Evolutionary conservation across 441 rosid species (phyloP), one percentile per base, ranked within the genome.

Genomic region (Jatropha podagrica): DNA sequence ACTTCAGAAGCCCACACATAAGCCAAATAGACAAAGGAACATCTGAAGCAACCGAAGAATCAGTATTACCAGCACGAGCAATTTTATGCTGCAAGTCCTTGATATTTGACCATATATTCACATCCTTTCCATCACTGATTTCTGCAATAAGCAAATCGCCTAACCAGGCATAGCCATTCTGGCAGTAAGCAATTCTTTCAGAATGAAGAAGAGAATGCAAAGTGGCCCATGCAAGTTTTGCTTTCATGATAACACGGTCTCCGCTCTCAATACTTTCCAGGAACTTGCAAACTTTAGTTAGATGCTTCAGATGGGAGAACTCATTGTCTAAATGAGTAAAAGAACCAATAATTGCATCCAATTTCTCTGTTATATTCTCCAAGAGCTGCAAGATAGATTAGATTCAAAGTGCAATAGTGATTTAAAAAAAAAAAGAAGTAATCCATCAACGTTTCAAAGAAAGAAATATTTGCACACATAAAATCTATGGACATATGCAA

Each of bases 171-270:
- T 90, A 92, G 69, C 98, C 99, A 87, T 94, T 96, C 82, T 81
- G 97, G 80, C 94, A 92, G 77, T 81, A 92, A 26, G 94, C 83
- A 79, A 86, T 84, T 78, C 95, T 91, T 77, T 89, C 94, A 42
- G 98, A 96, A 83, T 96, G 99, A 81, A 96, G 95, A 83, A 96
- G 99, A 76, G 97, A 96, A 81, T 96, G 99, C 78, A 94, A 83
- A 65, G 92, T 92, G 72, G 92, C 89, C 99, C 99, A 96, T 40
- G 93, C 81, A 56, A 88, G 88, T 81, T 91, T 92, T 68, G 86
- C 88, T 72, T 94, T 85, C 85, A 79, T 71, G 80, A 78, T 79
- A 40, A 83, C 78, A 76, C 86, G 71, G 51, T 73, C 78, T 37
- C 82, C 78, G 66, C 59, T 82, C 74, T 85, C 85, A 65, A 91